Conservation (phyloP, 2,329 filamentous ascomycete species). For the Arthrobotrys pseudoclavata region DNA sequence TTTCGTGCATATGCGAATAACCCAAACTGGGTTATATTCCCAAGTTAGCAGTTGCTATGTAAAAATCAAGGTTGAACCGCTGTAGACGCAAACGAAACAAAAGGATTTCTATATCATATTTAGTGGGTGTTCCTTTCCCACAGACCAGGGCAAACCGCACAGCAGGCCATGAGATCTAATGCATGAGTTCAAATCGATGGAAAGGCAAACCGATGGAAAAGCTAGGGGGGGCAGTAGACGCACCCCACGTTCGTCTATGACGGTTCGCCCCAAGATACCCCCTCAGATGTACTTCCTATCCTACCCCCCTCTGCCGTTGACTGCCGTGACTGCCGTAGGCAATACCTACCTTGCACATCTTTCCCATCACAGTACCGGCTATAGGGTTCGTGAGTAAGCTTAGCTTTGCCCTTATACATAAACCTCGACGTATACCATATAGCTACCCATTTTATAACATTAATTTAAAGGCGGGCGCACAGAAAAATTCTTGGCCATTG, state of each 20-base stretch:
- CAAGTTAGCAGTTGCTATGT: slow-evolving; percentile 28
- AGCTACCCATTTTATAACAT: slow-evolving; percentile 2
- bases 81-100: slow-evolving; percentile 10
- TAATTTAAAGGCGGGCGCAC: not conserved
- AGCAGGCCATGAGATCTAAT: slow-evolving; percentile 29
- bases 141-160: slow-evolving; percentile 3
- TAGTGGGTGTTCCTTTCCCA: not conserved
- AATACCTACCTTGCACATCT: not conserved
- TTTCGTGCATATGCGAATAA: slow-evolving; percentile 50
- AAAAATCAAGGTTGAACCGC: slow-evolving; percentile 16
- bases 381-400: not conserved
- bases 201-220: slow-evolving; percentile 16
- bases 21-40: slow-evolving; percentile 28
- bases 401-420: slow-evolving; percentile 20
- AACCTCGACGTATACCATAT: slow-evolving; percentile 10
- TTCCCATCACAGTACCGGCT: not conserved
- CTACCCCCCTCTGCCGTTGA: not conserved
- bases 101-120: not conserved
- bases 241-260: slow-evolving; percentile 47
- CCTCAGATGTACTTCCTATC: not conserved
- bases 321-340: slow-evolving; percentile 7
- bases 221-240: slow-evolving; percentile 16
- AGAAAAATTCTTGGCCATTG: slow-evolving; percentile 35
- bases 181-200: slow-evolving; percentile 13
- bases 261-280: slow-evolving; percentile 16